A percentile compares a stretch with the other conserved stretches of the same genome.
Conservation (phyloP, 2,329 filamentous ascomycete genomes). For the Aspergillus pseudotamarii region DNA sequence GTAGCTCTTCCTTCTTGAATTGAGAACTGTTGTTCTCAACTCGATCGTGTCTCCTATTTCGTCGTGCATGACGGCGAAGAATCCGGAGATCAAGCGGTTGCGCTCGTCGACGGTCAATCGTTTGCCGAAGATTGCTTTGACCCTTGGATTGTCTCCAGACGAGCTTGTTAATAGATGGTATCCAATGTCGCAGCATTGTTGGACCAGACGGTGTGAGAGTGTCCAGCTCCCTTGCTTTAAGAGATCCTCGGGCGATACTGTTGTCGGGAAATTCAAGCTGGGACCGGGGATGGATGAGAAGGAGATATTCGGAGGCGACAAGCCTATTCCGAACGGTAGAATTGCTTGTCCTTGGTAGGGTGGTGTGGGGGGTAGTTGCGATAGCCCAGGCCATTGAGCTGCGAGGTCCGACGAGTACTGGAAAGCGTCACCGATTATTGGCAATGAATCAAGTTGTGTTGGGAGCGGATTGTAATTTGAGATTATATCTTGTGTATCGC, state of each 20-base stretch:
- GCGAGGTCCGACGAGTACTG: constrained; percentile 8
- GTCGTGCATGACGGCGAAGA: constrained; percentile 14
- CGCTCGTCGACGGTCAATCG: neutral
- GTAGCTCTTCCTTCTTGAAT: constrained; percentile 12
- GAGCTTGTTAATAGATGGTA: constrained; percentile 22
- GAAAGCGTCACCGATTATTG: neutral
- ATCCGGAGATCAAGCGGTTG: neutral
- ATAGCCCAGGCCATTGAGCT: constrained; percentile 14
- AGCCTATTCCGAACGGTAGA: constrained; percentile 20
- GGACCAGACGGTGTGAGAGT: constrained; percentile 26
- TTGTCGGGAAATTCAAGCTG: neutral
- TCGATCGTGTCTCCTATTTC: constrained; percentile 20
- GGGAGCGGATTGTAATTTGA: constrained; percentile 7
- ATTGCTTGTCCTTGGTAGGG: constrained; percentile 19
- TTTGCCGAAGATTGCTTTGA: constrained; percentile 21
- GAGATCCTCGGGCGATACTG: constrained; percentile 4
- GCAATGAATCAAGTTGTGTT: constrained; percentile 7
- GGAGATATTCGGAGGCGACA: constrained; percentile 12
- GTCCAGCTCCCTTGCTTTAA: constrained; percentile 16
- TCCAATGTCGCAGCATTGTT: constrained; percentile 24
- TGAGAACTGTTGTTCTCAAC: constrained; percentile 20
- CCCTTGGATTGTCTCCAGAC: constrained; percentile 10
- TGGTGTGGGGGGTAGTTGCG: constrained; percentile 20
- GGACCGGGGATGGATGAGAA: neutral
- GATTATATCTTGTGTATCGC: constrained; percentile 11